A percentile compares a stretch with the other conserved stretches of the same genome.
Conservation (phyloP, 768 basidiomycete genomes). For the Suillus weaverae region DNA sequence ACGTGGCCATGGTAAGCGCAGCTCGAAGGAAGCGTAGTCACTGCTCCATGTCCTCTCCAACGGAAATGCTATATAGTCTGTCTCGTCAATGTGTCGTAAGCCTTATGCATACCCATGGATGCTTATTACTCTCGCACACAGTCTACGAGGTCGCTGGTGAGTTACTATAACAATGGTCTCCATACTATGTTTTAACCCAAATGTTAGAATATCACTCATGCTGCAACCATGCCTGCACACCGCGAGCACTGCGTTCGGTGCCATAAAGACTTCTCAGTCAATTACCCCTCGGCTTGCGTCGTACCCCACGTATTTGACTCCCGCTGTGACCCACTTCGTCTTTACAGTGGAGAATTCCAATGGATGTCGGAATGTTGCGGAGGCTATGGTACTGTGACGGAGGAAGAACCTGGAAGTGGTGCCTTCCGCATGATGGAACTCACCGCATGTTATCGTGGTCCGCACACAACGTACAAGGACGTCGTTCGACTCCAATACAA, state of each 20-base stretch:
- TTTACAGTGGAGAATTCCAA: constrained; percentile 4
- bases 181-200: not conserved
- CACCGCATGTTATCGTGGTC: constrained; percentile 1
- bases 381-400: constrained; percentile 1
- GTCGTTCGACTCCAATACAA: not conserved
- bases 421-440: constrained; percentile 2
- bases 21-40: not conserved
- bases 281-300: not conserved
- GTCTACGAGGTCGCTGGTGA: not conserved
- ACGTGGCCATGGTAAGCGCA: not conserved
- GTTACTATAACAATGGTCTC: not conserved
- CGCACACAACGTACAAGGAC: not conserved
- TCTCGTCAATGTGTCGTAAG: not conserved
- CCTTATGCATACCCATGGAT: not conserved
- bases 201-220: not conserved
- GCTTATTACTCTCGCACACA: not conserved
- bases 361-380: constrained; percentile 2
- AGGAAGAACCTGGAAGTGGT: constrained; percentile 2
- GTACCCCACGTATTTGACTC: not conserved
- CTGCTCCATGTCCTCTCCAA: not conserved
- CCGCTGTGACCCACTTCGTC: constrained; percentile 1
- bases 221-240: not conserved
- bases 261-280: not conserved
- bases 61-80: constrained; percentile 1
- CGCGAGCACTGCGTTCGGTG: not conserved